These are phyloP conservation scores for Diospyros lotus DNA, from an alignment of 148 eudicot genomes.

Conservation along the genomic window DNA sequence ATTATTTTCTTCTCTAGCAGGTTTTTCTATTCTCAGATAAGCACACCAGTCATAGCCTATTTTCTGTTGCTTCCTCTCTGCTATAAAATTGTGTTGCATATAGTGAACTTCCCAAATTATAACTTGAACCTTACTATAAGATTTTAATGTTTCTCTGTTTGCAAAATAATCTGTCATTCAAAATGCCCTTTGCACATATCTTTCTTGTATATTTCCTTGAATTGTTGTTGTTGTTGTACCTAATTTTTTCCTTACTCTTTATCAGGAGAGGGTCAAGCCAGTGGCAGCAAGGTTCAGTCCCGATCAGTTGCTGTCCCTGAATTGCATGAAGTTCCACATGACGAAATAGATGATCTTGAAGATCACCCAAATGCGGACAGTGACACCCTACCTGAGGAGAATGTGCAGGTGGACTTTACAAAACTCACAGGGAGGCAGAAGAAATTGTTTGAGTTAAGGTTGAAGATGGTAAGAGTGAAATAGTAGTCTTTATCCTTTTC, in stretches of 20 bases:
- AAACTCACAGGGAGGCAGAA: conserved; percentile 79
- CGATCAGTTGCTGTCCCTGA: conserved; percentile 26
- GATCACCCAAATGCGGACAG: conserved; percentile 36
- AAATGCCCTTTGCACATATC: not conserved
- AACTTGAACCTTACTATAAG: too few relatives aligned
- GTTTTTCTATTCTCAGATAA: too few relatives aligned
- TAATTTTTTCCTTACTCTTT: not conserved
- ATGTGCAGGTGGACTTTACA: conserved; percentile 32
- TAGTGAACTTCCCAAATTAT: too few relatives aligned
- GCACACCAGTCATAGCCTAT: not conserved
- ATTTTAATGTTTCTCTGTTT: not conserved
- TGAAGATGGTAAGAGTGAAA: conserved; percentile 59
- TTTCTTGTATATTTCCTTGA: not conserved
- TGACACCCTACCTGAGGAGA: conserved; percentile 31
- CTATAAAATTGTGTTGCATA: too few relatives aligned
- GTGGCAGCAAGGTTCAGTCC: conserved; percentile 17
- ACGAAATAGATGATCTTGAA: conserved; percentile 31
- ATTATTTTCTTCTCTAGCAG: too few relatives aligned
- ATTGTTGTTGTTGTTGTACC: too few relatives aligned
- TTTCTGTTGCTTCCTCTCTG: not conserved
- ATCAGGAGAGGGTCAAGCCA: conserved; percentile 27
- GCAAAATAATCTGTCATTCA: not conserved
- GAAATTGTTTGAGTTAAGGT: conserved; percentile 74
- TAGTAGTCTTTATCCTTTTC: not conserved
- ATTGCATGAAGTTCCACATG: conserved; percentile 27